Evolutionary conservation across 2,329 filamentous ascomycete genomes (phyloP).

Genomic region (Aspergillus tamarii): DNA sequence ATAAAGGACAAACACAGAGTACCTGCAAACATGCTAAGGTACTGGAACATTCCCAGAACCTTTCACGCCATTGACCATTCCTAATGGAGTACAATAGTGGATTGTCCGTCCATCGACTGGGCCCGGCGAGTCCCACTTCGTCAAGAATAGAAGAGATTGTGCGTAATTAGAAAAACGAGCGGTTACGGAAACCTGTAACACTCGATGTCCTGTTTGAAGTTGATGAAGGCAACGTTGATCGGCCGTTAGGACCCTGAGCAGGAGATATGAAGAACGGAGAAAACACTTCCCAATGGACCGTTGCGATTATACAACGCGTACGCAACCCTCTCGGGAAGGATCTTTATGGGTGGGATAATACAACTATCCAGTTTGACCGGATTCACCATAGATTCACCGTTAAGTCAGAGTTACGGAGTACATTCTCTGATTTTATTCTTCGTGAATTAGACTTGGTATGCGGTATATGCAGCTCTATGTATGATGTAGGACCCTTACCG

Average conservation of each 20-base stretch:
- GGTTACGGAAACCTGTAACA: neutral
- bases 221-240: constrained; percentile 6
- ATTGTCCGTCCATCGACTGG: constrained; percentile 7
- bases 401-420: neutral
- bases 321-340: neutral
- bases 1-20: neutral
- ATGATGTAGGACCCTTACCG: neutral
- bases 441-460: neutral
- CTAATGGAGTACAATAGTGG: constrained; percentile 6
- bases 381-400: neutral
- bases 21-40: neutral
- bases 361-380: neutral
- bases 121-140: neutral
- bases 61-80: neutral
- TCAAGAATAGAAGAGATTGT: neutral
- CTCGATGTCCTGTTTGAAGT: neutral
- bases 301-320: neutral
- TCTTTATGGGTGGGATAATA: constrained; percentile 1
- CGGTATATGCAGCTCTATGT: neutral
- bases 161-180: neutral
- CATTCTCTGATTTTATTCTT: neutral
- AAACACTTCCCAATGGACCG: neutral
- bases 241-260: constrained; percentile 4
- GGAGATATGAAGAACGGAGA: neutral
- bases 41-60: constrained; percentile 6